A percentile compares a stretch with the other conserved stretches of the same genome.
These are phyloP conservation scores for Fraxinus ornus DNA, from an alignment of 305 asterid species.

Conservation along the genomic window DNA sequence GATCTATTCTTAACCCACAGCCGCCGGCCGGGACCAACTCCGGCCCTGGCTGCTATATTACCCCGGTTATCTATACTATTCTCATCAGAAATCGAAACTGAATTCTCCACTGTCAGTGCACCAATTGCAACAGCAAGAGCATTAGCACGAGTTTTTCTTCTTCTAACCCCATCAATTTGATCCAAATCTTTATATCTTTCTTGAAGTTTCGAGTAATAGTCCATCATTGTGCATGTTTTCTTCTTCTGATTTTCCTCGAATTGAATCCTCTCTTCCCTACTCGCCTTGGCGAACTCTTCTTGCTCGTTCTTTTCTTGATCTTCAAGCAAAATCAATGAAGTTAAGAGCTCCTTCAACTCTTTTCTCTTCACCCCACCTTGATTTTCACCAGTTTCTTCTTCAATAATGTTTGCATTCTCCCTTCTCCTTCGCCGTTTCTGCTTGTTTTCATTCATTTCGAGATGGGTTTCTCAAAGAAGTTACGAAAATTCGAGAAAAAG, in stretches of 20 bases:
- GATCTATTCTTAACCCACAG: constrained; percentile 92
- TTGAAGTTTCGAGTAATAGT: constrained; percentile 50
- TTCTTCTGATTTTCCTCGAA: constrained; percentile 51
- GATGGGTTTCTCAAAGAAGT: constrained; percentile 3
- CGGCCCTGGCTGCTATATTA: constrained; percentile 18
- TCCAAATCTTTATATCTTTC: constrained; percentile 39
- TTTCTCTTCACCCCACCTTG: constrained; percentile 56
- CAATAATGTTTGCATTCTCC: constrained; percentile 9
- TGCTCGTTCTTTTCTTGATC: constrained; percentile 68
- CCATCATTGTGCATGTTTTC: constrained; percentile 51
- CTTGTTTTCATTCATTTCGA: constrained; percentile 51
- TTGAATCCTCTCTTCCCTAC: constrained; percentile 45
- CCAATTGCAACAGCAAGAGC: constrained; percentile 36
- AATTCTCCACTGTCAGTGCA: constrained; percentile 29
- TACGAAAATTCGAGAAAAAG: not conserved
- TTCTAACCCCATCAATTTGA: constrained; percentile 41
- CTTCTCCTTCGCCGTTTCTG: constrained; percentile 36
- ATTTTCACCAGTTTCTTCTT: constrained; percentile 30
- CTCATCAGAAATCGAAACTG: constrained; percentile 15
- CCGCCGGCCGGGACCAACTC: constrained; percentile 56
- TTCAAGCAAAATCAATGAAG: constrained; percentile 62
- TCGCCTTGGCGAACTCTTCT: constrained; percentile 38
- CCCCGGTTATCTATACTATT: not conserved
- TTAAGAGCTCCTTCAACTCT: constrained; percentile 70
- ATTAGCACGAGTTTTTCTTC: constrained; percentile 45